Conservation (phyloP, 192 early-diverging fungal genomes). For the Allomyces arbusculus region DNA sequence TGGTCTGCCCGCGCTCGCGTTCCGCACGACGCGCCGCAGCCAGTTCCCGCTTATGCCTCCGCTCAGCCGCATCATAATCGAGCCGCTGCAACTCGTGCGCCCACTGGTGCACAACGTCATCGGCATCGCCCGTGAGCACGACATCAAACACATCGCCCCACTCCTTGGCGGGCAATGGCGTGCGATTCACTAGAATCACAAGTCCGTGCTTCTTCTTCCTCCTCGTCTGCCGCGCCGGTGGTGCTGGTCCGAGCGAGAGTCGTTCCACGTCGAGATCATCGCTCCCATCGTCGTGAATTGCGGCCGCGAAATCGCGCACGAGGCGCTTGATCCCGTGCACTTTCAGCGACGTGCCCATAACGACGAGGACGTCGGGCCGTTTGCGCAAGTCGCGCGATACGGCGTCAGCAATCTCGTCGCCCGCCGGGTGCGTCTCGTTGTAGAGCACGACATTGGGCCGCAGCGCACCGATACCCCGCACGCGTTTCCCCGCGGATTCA, state of each 20-base stretch:
- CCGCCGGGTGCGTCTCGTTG: slow-evolving; percentile 69
- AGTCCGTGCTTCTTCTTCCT: slow-evolving; percentile 20
- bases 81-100: not conserved
- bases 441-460: slow-evolving; percentile 89
- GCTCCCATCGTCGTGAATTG: slow-evolving; percentile 16
- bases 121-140: slow-evolving; percentile 43
- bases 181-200: slow-evolving; percentile 60
- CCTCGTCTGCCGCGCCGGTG: slow-evolving; percentile 7
- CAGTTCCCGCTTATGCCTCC: too few relatives aligned
- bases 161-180: slow-evolving; percentile 36
- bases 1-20: too few relatives aligned
- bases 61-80: not conserved
- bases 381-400: slow-evolving; percentile 29
- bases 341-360: slow-evolving; percentile 78
- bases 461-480: slow-evolving; percentile 48
- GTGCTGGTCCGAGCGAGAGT: not conserved
- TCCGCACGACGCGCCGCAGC: too few relatives aligned
- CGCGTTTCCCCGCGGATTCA: slow-evolving; percentile 51
- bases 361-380: slow-evolving; percentile 53
- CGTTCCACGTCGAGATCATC: slow-evolving; percentile 8
- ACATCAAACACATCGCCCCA: slow-evolving; percentile 69
- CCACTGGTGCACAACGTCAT: slow-evolving; percentile 15
- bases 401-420: slow-evolving; percentile 41
- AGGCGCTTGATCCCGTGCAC: slow-evolving; percentile 55
- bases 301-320: slow-evolving; percentile 46